Evolutionary conservation across 441 rosid genomes (phyloP).

Genomic region (Gossypium lobatum): DNA sequence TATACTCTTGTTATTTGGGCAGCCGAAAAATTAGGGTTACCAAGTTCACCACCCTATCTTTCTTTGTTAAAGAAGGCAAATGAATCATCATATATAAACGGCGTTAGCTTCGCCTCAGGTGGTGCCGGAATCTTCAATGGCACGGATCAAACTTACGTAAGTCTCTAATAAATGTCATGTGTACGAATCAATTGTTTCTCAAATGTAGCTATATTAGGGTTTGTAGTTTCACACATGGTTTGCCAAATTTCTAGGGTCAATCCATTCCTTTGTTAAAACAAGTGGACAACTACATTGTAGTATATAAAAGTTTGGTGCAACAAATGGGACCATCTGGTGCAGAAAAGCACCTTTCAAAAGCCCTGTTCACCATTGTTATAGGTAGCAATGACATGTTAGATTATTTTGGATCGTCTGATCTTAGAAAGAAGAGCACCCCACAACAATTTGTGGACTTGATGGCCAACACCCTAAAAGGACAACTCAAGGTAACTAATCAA

Average conservation of each 20-base stretch:
- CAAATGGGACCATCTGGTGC: conserved; percentile 34
- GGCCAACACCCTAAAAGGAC: conserved; percentile 41
- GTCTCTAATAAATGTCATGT: conserved; percentile 10
- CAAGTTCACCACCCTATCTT: conserved; percentile 50
- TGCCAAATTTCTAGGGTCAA: conserved; percentile 27
- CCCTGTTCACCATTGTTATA: conserved; percentile 42
- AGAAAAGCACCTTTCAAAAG: conserved; percentile 34
- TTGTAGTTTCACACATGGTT: neutral
- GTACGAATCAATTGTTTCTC: no score
- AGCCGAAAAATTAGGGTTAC: conserved; percentile 68
- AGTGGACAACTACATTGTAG: conserved; percentile 34
- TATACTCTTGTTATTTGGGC: conserved; percentile 9
- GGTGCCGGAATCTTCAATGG: conserved; percentile 63
- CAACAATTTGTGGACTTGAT: conserved; percentile 38
- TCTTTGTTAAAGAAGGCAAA: conserved; percentile 23
- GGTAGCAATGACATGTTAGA: conserved; percentile 70
- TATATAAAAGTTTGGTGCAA: conserved; percentile 24
- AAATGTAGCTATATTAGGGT: neutral
- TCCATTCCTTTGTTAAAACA: conserved; percentile 49
- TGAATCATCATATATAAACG: conserved; percentile 24
- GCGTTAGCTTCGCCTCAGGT: conserved; percentile 77
- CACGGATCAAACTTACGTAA: conserved; percentile 37
- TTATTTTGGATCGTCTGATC: conserved; percentile 36
- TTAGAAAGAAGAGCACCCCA: conserved; percentile 32
- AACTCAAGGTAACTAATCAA: conserved; percentile 38